Evolutionary conservation across 805 yeast species (phyloP), one percentile per base, ranked within the genome.

Genomic region (Cyberlindnera euphorbiiphila): DNA sequence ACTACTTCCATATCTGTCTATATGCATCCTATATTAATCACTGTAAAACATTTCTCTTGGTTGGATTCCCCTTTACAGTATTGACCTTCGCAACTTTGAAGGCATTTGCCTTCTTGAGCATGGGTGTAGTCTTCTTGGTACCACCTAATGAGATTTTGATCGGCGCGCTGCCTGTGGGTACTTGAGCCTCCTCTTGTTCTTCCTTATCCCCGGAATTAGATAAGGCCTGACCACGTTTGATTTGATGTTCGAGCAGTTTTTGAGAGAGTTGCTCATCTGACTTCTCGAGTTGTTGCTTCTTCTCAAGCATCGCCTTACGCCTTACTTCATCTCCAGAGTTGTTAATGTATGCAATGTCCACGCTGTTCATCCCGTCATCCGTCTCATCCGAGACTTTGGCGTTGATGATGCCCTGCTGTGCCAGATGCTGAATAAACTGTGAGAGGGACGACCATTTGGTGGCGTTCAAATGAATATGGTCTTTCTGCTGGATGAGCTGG

Each of bases 381-480:
- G 46, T 32, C 6, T 58, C 62, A 18, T 56, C 60, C 24, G 52
- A 26, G 45, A 43, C 54, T 10, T 64, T 66, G 2, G 85, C 81
- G 17, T 64, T 59, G 18, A 86, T 74, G 4, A 71, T 56, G 0
- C 85, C 85, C 14, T 67, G 62, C 10, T 67, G 62, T 2, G 78
- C 81, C 46, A 89, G 60, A 46, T 75, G 64, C 41, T 74, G 71
- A 15, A 86, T 69, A 54, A 91, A 86, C 27, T 75, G 71, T 0
- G 87, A 73, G 32, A 93, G 61, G 2, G 83, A 73, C 4, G 70
- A 59, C 86, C 94, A 93, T 41, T 69, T 69, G 1, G 98, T 93
- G 2, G 97, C 79, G 50, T 87, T 88, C 81, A 93, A 76, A 59
- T 91, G 98, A 9, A 88, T 66, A 59, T 93, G 98, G 40, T 85